Percentiles rank a stretch among this genome's conserved stretches.
Evolutionary conservation across 1,139 yeast genomes (phyloP).

Genomic region (Wickerhamomyces sp.): DNA sequence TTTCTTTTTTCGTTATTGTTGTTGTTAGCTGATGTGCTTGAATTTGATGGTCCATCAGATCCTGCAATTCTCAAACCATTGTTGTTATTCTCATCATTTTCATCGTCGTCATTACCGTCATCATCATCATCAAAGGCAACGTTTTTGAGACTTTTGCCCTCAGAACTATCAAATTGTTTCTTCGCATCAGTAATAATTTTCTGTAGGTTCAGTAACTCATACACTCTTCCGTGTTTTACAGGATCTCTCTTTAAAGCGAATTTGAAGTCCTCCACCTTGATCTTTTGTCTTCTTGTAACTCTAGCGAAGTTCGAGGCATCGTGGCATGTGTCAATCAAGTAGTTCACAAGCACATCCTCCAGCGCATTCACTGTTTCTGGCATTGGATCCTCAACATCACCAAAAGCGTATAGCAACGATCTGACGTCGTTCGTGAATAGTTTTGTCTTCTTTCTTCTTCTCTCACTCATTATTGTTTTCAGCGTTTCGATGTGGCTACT

Average conservation of each 20-base stretch:
- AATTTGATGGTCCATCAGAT: not conserved
- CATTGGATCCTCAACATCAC: conserved; percentile 77
- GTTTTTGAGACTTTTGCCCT: conserved; percentile 37
- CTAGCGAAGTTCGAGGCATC: conserved; percentile 52
- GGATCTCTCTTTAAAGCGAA: conserved; percentile 83
- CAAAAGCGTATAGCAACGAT: conserved; percentile 76
- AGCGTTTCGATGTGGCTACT: not conserved
- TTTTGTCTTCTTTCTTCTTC: conserved; percentile 33
- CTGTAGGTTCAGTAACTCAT: conserved; percentile 71
- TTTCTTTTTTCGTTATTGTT: conserved; percentile 7
- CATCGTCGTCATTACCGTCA: conserved; percentile 28
- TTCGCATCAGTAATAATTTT: conserved; percentile 75
- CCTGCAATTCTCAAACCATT: conserved; percentile 3
- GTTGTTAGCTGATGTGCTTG: not conserved
- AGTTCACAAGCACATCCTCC: conserved; percentile 81
- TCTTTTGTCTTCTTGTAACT: conserved; percentile 59
- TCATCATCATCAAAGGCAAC: conserved; percentile 13
- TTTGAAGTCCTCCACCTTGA: conserved; percentile 83
- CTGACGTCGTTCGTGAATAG: conserved; percentile 65
- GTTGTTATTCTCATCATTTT: conserved; percentile 11
- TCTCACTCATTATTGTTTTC: conserved; percentile 12
- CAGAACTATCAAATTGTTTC: conserved; percentile 72
- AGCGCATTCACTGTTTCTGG: conserved; percentile 73
- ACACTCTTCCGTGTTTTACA: conserved; percentile 76
- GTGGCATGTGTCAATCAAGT: conserved; percentile 64